phyloP scores from a whole-genome alignment of 768 basidiomycete species.

The Strobilomyces dryophilus region DNA sequence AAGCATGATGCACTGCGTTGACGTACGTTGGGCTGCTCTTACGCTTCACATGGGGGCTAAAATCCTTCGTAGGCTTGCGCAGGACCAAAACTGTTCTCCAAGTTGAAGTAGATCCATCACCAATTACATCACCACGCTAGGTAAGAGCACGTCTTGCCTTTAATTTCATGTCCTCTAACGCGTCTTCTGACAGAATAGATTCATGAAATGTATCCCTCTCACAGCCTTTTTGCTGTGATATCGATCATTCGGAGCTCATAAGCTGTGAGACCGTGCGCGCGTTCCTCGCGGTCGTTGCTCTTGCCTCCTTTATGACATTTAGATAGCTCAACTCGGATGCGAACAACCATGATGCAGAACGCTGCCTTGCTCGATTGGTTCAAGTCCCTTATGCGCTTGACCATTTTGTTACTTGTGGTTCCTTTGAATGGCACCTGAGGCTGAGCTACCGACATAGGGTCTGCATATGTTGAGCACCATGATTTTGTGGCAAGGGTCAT shows the following conservation, averaged over 20 bases:
- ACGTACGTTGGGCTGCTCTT: constrained; percentile 48
- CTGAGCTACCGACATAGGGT: no score
- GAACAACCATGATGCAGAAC: background rate
- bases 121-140: constrained; percentile 12
- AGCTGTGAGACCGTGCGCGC: background rate
- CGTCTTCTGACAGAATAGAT: constrained; percentile 12
- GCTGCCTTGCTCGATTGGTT: background rate
- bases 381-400: background rate
- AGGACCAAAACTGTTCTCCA: constrained; percentile 79
- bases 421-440: no score
- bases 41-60: background rate
- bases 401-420: no score
- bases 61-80: constrained; percentile 39
- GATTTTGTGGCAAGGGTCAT: no score
- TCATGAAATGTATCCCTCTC: constrained; percentile 10
- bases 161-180: background rate
- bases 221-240: background rate
- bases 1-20: constrained; percentile 92
- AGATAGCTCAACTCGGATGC: background rate
- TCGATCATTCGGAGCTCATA: background rate
- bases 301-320: background rate
- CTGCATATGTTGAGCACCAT: no score
- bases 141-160: constrained; percentile 1
- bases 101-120: constrained; percentile 41
- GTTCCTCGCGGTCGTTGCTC: background rate